phyloP scores from a whole-genome alignment of 1,284 basidiomycete genomes.

The Cutaneotrichosporon cyanovorans region DNA sequence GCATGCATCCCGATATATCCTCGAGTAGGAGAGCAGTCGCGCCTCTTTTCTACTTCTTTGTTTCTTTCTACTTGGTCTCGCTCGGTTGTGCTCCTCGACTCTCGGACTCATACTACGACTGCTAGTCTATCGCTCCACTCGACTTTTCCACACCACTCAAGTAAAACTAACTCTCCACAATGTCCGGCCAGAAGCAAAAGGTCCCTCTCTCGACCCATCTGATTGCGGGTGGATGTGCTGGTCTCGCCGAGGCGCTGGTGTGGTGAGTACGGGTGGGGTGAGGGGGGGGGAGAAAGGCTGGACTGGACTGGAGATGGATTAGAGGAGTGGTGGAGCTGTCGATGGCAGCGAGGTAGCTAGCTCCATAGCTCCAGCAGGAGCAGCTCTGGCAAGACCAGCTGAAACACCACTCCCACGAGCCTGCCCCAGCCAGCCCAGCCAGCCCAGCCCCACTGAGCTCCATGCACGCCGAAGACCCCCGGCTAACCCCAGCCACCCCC shows the following conservation, averaged over 20 bases:
- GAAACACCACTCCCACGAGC: too few species aligned
- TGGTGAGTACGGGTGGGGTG: slow-evolving; percentile 48
- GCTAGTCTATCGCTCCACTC: too few species aligned
- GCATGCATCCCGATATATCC: background rate
- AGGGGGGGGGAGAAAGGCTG: too few species aligned
- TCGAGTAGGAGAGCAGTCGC: background rate
- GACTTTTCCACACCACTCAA: too few species aligned
- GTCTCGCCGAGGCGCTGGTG: slow-evolving; percentile 75
- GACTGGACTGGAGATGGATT: background rate
- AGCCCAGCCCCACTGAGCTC: too few species aligned
- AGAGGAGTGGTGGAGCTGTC: background rate
- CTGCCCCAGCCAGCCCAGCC: too few species aligned
- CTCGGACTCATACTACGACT: too few species aligned
- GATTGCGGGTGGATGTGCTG: slow-evolving; percentile 83
- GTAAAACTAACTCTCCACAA: too few species aligned
- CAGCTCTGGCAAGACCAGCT: too few species aligned
- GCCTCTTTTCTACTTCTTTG: background rate
- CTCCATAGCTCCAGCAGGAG: too few species aligned
- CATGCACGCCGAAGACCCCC: slow-evolving; percentile 1
- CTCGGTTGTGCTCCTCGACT: background rate
- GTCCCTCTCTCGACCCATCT: slow-evolving; percentile 75
- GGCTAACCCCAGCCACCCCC: slow-evolving; percentile 48
- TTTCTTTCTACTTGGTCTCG: background rate
- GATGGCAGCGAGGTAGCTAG: background rate
- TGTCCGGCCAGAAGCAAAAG: slow-evolving; percentile 21